Evolutionary conservation across 108 stramenopile genomes (phyloP), one percentile per base, ranked within the genome.

Genomic region (Pseudonitzschia multistriata): DNA sequence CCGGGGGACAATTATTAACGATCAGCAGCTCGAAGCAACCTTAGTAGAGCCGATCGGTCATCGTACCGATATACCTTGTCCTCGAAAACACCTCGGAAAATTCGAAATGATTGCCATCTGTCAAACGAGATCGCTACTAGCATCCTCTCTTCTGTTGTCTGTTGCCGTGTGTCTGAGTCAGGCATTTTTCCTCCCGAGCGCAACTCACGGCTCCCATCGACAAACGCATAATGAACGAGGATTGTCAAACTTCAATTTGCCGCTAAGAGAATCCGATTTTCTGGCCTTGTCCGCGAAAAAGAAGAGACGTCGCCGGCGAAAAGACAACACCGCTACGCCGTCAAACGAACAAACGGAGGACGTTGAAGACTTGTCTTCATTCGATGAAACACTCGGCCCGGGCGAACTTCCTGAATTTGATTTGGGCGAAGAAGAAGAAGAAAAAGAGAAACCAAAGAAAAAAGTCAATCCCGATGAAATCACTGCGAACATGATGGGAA

Each of bases 321-420:
- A 72, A 53, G 36, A 39, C 14, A 61, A 17, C 33, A 45, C 14
- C 25, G 28, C 49, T 3, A 1, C 50, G 8, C 50, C 64, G 17
- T 35, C 62, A 8, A 15, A 19, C 47, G 56, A 48, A 15, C 7
- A 7, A 10, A 0, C 14, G 3, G 35, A 49, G 10, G 55, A 8
- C 37, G 62, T 42, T 21, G 27, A 10, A 29, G 35, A 17, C 3
- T 6, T 47, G n/a, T 22, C 7, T 6, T 37, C 47, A 8, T 52
- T 54, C 25, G 75, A 55, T 15, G 50, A 11, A 17, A 27, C 49
- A n/a, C 30, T 57, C 4, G 54, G 29, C 36, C 2, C 4, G 47
- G 50, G 19, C 36, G 88, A 87, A 19, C 72, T 93, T 22, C 91
- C 91, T 29, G 91, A 93, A 15, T 93, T 93, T 75, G 88, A 90